Percentiles rank a stretch among this genome's conserved stretches.
phyloP scores from a whole-genome alignment of 768 basidiomycete genomes.

The Amanita brunnescens region DNA sequence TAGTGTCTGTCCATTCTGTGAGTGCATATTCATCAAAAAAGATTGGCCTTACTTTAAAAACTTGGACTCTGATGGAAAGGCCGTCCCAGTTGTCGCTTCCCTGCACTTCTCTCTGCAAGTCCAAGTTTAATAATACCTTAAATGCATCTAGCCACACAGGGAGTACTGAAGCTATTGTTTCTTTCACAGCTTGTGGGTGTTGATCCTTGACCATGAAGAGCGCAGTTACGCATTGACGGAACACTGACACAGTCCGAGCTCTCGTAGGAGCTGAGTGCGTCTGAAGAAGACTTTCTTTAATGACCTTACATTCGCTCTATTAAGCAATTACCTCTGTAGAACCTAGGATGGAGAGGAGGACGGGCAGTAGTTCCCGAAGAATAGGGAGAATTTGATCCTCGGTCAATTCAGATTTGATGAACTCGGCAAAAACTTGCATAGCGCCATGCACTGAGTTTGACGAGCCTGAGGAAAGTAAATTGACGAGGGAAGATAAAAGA shows the following conservation, averaged over 20 bases:
- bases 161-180: slow-evolving; percentile 71
- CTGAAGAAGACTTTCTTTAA: slow-evolving; percentile 22
- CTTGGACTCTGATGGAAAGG: slow-evolving; percentile 68
- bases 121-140: slow-evolving; percentile 58
- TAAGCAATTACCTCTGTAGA: slow-evolving; percentile 49
- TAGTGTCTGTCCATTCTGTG: slow-evolving; percentile 40
- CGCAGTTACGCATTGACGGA: slow-evolving; percentile 81
- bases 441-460: slow-evolving; percentile 84
- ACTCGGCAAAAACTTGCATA: slow-evolving; percentile 93
- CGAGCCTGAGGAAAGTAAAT: slow-evolving; percentile 64
- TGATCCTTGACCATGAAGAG: slow-evolving; percentile 95
- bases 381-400: slow-evolving; percentile 95
- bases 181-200: slow-evolving; percentile 78
- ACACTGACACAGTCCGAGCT: slow-evolving; percentile 78
- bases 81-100: slow-evolving; percentile 69
- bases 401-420: slow-evolving; percentile 85
- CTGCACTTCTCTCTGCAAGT: slow-evolving; percentile 54
- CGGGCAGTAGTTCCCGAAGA: slow-evolving; percentile 81
- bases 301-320: background rate
- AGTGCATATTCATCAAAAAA: background rate
- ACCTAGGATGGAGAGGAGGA: slow-evolving; percentile 73
- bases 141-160: slow-evolving; percentile 93
- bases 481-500: slow-evolving; percentile 68
- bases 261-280: slow-evolving; percentile 75
- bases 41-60: slow-evolving; percentile 60